phyloP scores from a whole-genome alignment of 2,329 filamentous ascomycete species.

The Polytolypa hystricis region DNA sequence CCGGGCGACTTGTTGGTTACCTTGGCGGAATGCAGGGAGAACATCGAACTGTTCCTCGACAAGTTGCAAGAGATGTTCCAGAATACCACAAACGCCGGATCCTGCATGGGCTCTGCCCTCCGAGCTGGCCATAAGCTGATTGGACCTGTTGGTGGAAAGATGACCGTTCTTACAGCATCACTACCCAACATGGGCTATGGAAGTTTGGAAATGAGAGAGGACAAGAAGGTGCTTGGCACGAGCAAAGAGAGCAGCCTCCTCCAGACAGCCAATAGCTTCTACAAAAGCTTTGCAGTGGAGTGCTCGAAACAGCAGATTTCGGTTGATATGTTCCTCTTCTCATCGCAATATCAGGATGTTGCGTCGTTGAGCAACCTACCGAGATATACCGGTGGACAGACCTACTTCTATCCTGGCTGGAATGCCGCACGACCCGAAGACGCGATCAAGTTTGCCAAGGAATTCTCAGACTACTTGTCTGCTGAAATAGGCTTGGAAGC shows the following conservation, averaged over 20 bases:
- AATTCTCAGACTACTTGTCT: constrained; percentile 95
- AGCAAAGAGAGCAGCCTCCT: constrained; percentile 80
- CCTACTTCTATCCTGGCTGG: constrained; percentile 97
- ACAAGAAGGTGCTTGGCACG: constrained; percentile 90
- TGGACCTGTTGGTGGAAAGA: constrained; percentile 85
- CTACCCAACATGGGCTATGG: constrained; percentile 83
- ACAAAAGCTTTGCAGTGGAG: constrained; percentile 97
- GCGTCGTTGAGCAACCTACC: constrained; percentile 92
- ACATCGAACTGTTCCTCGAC: constrained; percentile 80
- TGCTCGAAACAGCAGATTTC: constrained; percentile 98
- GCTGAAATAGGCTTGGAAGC: constrained; percentile 93
- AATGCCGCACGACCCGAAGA: constrained; percentile 89
- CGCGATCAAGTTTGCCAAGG: constrained; percentile 92
- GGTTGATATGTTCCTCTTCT: constrained; percentile 96
- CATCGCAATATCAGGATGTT: constrained; percentile 92
- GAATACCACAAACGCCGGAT: constrained; percentile 77
- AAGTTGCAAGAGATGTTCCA: constrained; percentile 96
- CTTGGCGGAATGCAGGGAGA: constrained; percentile 75
- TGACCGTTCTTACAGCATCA: constrained; percentile 80
- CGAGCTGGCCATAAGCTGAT: constrained; percentile 93
- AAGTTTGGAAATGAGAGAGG: constrained; percentile 84
- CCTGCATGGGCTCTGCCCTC: constrained; percentile 90
- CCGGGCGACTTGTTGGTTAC: constrained; percentile 86
- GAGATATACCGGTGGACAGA: constrained; percentile 92
- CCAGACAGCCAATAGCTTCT: constrained; percentile 90